A percentile compares a stretch with the other conserved stretches of the same genome.
Evolutionary conservation across 140 eudicot genomes (phyloP).

Genomic region (Anethum foeniculum): DNA sequence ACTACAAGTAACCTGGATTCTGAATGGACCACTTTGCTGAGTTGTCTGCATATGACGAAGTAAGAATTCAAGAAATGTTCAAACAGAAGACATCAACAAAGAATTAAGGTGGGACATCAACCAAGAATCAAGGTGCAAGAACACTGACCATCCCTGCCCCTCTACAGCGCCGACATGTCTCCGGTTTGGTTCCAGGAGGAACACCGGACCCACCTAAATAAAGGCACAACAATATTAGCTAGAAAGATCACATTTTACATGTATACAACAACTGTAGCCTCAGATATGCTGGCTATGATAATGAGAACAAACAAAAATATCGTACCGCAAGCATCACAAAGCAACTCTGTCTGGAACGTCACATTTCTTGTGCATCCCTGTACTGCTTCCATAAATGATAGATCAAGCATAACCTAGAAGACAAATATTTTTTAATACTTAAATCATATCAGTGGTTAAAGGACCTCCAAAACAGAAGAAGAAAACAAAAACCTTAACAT

Average conservation of each 20-base stretch:
- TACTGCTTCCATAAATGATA: slow-evolving; percentile 99
- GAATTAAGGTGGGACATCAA: not conserved
- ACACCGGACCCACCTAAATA: slow-evolving; percentile 82
- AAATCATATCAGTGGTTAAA: not conserved
- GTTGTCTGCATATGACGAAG: slow-evolving; percentile 26
- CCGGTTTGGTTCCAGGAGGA: slow-evolving; percentile 92
- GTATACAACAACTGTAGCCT: not conserved
- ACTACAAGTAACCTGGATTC: slow-evolving; percentile 40
- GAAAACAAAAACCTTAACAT: slow-evolving; percentile 50
- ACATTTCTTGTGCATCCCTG: slow-evolving; percentile 77
- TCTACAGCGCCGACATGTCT: slow-evolving; percentile 78
- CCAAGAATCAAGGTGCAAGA: not conserved
- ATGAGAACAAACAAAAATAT: not conserved
- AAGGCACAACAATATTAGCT: not conserved
- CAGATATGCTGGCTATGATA: not conserved
- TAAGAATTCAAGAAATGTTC: slow-evolving; percentile 7
- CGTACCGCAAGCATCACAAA: slow-evolving; percentile 83
- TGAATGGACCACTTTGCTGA: slow-evolving; percentile 44
- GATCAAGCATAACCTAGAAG: slow-evolving; percentile 51
- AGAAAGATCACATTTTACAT: not conserved
- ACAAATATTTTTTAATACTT: not conserved
- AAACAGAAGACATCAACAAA: not conserved
- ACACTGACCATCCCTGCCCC: slow-evolving; percentile 83
- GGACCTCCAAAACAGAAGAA: not conserved
- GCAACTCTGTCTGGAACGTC: slow-evolving; percentile 54